phyloP scores from a whole-genome alignment of 2,329 filamentous ascomycete genomes.

The Metarhizium anisopliae region DNA sequence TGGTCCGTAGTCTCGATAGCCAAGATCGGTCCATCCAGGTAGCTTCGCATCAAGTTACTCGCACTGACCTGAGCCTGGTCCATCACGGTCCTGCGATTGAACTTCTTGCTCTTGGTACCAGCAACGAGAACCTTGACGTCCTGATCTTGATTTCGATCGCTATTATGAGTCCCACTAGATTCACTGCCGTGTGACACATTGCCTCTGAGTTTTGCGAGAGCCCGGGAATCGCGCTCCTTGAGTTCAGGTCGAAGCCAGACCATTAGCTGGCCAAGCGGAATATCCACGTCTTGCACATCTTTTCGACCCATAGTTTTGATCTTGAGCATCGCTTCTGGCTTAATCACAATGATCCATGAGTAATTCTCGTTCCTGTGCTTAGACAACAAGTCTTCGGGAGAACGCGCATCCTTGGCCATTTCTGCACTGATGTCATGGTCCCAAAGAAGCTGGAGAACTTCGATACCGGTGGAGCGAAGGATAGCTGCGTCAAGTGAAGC shows the following conservation, averaged over 20 bases:
- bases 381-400: constrained; percentile 68
- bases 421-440: constrained; percentile 79
- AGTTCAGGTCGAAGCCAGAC: constrained; percentile 74
- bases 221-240: constrained; percentile 63
- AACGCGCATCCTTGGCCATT: constrained; percentile 69
- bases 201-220: constrained; percentile 35
- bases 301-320: constrained; percentile 70
- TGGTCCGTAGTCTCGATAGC: constrained; percentile 84
- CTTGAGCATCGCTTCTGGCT: constrained; percentile 68
- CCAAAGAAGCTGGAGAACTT: constrained; percentile 73
- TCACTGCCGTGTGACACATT: constrained; percentile 21
- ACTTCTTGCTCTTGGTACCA: constrained; percentile 81
- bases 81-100: constrained; percentile 77
- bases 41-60: constrained; percentile 57
- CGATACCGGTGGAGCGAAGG: constrained; percentile 66
- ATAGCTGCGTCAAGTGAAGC: constrained; percentile 75
- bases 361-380: constrained; percentile 71
- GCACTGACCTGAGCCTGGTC: constrained; percentile 60
- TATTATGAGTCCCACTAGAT: constrained; percentile 10
- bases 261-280: constrained; percentile 65
- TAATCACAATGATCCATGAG: constrained; percentile 83
- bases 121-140: constrained; percentile 80
- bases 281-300: constrained; percentile 66
- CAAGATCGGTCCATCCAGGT: constrained; percentile 69
- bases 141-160: constrained; percentile 41